phyloP scores from a whole-genome alignment of 345 rosid species.

The Conringia planisiliqua region DNA sequence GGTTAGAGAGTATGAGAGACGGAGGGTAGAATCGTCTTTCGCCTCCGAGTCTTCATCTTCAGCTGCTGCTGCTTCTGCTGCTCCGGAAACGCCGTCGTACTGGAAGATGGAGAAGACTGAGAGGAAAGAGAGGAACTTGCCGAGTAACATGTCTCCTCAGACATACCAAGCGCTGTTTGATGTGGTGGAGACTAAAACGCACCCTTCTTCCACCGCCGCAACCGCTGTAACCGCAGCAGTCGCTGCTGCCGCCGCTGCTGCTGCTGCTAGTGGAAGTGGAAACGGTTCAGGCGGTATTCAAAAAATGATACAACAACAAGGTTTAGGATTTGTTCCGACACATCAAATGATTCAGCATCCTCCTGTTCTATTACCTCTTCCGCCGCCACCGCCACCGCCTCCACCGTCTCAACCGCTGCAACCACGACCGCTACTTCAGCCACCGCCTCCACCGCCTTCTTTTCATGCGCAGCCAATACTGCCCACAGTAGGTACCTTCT shows the following conservation, averaged over 20 bases:
- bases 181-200: slow-evolving; percentile 59
- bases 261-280: slow-evolving; percentile 24
- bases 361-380: slow-evolving; percentile 32
- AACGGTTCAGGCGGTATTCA: slow-evolving; percentile 25
- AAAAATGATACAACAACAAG: slow-evolving; percentile 22
- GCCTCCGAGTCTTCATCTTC: slow-evolving; percentile 22
- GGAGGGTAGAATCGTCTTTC: slow-evolving; percentile 33
- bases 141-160: slow-evolving; percentile 65
- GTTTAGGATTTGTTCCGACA: slow-evolving; percentile 37
- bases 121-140: slow-evolving; percentile 75
- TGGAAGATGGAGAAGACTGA: slow-evolving; percentile 86
- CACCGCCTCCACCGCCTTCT: slow-evolving; percentile 40
- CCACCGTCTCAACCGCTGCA: slow-evolving; percentile 29
- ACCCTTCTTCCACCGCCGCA: slow-evolving; percentile 21
- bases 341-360: slow-evolving; percentile 39
- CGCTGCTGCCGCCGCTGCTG: slow-evolving; percentile 22
- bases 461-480: slow-evolving; percentile 33
- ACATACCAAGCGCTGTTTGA: slow-evolving; percentile 66
- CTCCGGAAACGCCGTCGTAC: slow-evolving; percentile 32
- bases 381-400: slow-evolving; percentile 31
- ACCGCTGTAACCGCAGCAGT: slow-evolving; percentile 3
- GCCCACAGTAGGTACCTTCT: slow-evolving; percentile 62
- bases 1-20: slow-evolving; percentile 61
- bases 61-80: too few species aligned
- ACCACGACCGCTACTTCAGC: slow-evolving; percentile 22